Evolutionary conservation across 2,329 filamentous ascomycete species (phyloP).

Genomic region (Nemania serpens): DNA sequence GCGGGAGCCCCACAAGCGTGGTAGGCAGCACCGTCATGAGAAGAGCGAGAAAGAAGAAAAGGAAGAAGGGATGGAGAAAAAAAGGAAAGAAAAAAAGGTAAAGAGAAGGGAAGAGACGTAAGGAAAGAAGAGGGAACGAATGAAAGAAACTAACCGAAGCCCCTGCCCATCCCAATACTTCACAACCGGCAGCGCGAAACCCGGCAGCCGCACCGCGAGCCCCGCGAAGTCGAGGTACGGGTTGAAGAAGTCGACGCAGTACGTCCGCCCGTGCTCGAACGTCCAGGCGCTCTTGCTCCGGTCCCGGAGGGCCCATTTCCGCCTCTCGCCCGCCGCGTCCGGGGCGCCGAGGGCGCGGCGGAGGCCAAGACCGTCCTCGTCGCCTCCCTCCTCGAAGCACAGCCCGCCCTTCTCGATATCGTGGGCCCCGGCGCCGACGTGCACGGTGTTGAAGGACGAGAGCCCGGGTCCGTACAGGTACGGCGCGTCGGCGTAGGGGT

Average conservation of each 20-base stretch:
- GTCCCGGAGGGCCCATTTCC: slow-evolving; percentile 61
- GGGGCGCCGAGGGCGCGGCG: slow-evolving; percentile 58
- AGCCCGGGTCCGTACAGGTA: slow-evolving; percentile 84
- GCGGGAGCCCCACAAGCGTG: too few species aligned
- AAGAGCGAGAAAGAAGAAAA: background rate
- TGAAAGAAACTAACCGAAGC: slow-evolving; percentile 66
- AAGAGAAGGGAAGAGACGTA: slow-evolving; percentile 18
- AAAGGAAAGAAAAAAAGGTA: slow-evolving; percentile 4
- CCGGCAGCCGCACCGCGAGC: slow-evolving; percentile 72
- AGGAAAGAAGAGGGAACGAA: slow-evolving; percentile 37
- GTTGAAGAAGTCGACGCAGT: slow-evolving; percentile 78
- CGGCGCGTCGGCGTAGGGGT: slow-evolving; percentile 84
- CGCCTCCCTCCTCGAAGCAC: slow-evolving; percentile 69
- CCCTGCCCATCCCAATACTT: slow-evolving; percentile 82
- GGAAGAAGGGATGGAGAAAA: slow-evolving; percentile 11
- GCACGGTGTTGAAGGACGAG: slow-evolving; percentile 77
- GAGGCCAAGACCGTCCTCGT: slow-evolving; percentile 56
- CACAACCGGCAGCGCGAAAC: slow-evolving; percentile 74
- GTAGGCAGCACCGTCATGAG: too few species aligned
- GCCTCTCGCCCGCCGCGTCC: slow-evolving; percentile 54
- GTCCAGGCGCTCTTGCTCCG: slow-evolving; percentile 57
- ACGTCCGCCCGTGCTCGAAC: slow-evolving; percentile 58
- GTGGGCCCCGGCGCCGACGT: slow-evolving; percentile 62
- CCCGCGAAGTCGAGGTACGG: slow-evolving; percentile 85
- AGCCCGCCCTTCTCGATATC: slow-evolving; percentile 56